Percentiles rank a stretch among this genome's conserved stretches.
These are phyloP conservation scores for Microdochium nivale DNA, from an alignment of 2,329 filamentous ascomycete genomes.

Conservation along the genomic window DNA sequence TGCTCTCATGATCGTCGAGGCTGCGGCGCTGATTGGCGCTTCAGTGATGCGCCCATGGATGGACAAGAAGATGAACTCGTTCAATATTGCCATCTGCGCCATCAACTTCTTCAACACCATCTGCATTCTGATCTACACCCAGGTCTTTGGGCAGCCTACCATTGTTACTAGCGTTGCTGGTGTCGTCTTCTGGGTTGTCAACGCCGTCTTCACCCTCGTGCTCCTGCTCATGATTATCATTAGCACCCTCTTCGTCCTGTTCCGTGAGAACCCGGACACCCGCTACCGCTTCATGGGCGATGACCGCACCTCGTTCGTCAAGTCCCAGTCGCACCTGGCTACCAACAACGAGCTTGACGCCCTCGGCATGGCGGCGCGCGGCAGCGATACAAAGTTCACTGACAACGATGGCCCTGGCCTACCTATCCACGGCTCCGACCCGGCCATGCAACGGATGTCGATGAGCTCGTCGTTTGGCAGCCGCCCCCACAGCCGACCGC, in stretches of 20 bases:
- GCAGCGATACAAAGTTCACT: constrained; percentile 49
- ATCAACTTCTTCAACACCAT: constrained; percentile 88
- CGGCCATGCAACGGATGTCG: neutral
- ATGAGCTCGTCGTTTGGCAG: neutral
- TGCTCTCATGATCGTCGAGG: constrained; percentile 76
- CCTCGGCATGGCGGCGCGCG: constrained; percentile 78
- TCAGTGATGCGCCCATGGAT: constrained; percentile 88
- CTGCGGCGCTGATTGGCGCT: constrained; percentile 64
- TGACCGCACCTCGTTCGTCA: constrained; percentile 94
- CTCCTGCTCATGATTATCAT: constrained; percentile 76
- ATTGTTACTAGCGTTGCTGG: constrained; percentile 84
- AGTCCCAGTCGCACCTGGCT: constrained; percentile 75
- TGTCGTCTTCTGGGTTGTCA: constrained; percentile 80
- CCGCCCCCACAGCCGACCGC: neutral
- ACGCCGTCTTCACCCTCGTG: constrained; percentile 74
- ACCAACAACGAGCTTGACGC: constrained; percentile 82
- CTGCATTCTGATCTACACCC: constrained; percentile 81
- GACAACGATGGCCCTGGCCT: neutral
- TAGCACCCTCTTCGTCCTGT: constrained; percentile 64
- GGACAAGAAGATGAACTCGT: constrained; percentile 96
- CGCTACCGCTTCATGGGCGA: constrained; percentile 96
- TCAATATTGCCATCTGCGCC: constrained; percentile 86
- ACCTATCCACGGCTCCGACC: neutral
- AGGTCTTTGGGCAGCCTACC: constrained; percentile 74
- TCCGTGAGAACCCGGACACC: constrained; percentile 89